Percentiles rank a stretch among this genome's conserved stretches.
Conservation (phyloP, 2,329 filamentous ascomycete genomes). For the Zasmidium citrigriseum region DNA sequence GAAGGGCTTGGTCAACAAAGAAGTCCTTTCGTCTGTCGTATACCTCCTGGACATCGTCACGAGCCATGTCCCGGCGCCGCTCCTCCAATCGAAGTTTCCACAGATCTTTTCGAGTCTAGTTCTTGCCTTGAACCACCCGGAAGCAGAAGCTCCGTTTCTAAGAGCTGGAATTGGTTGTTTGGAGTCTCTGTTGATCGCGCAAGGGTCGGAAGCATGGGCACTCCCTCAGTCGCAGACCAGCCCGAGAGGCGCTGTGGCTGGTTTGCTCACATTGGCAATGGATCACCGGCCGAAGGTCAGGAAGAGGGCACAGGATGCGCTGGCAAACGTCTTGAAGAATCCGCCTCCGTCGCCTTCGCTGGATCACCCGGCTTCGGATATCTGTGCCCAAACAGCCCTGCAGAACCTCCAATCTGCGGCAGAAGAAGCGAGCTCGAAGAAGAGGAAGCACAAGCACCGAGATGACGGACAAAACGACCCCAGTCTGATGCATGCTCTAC, state of each 20-base stretch:
- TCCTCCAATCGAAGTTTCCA: slow-evolving; percentile 92
- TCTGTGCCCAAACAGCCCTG: slow-evolving; percentile 91
- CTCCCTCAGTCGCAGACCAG: slow-evolving; percentile 79
- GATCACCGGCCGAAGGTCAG: slow-evolving; percentile 91
- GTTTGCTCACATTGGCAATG: slow-evolving; percentile 78
- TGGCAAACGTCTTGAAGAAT: slow-evolving; percentile 78
- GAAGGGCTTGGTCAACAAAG: slow-evolving; percentile 72
- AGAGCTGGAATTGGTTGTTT: slow-evolving; percentile 88
- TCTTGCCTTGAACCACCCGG: slow-evolving; percentile 74
- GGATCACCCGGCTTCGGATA: slow-evolving; percentile 92
- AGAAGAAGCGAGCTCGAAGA: slow-evolving; percentile 70
- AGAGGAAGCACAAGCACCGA: slow-evolving; percentile 56
- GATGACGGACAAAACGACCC: slow-evolving; percentile 62
- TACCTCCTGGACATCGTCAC: slow-evolving; percentile 95
- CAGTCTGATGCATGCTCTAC: slow-evolving; percentile 83
- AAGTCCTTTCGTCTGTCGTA: slow-evolving; percentile 81
- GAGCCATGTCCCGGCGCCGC: slow-evolving; percentile 76
- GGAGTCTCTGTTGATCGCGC: slow-evolving; percentile 85
- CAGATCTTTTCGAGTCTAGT: slow-evolving; percentile 87
- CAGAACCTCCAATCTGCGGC: slow-evolving; percentile 76
- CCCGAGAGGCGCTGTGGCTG: slow-evolving; percentile 82
- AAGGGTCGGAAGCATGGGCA: slow-evolving; percentile 86
- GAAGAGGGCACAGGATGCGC: slow-evolving; percentile 86
- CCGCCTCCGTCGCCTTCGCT: slow-evolving; percentile 88
- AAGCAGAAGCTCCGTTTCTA: slow-evolving; percentile 84